phyloP scores from a whole-genome alignment of 2,329 filamentous ascomycete genomes.

The Aspergillus hortae region DNA sequence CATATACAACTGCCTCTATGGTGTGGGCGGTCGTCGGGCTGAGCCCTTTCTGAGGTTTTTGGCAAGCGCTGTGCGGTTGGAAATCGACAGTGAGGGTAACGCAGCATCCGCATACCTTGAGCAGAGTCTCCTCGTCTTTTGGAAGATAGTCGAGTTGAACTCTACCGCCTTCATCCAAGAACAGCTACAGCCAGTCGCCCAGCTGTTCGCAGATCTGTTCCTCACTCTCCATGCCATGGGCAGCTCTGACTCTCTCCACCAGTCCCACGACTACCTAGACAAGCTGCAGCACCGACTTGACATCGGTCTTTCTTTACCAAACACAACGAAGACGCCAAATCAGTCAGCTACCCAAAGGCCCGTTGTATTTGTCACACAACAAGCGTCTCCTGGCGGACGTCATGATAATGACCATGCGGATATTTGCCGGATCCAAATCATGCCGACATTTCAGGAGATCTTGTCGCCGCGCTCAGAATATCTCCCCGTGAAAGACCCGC shows the following conservation, averaged over 20 bases:
- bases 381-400: constrained; percentile 24
- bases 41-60: constrained; percentile 32
- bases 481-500: constrained; percentile 29
- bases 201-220: constrained; percentile 15
- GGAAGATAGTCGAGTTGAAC: constrained; percentile 34
- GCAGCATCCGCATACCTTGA: constrained; percentile 15
- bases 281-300: constrained; percentile 18
- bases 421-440: constrained; percentile 31
- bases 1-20: constrained; percentile 45
- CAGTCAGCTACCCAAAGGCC: background rate
- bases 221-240: constrained; percentile 8
- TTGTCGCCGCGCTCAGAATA: constrained; percentile 24
- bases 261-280: constrained; percentile 15
- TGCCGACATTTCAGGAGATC: constrained; percentile 37
- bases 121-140: constrained; percentile 21
- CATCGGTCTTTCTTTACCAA: constrained; percentile 13
- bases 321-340: background rate
- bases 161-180: constrained; percentile 33
- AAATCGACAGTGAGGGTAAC: background rate
- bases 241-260: constrained; percentile 6
- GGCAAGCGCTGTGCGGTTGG: constrained; percentile 15
- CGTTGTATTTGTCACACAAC: constrained; percentile 11
- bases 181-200: constrained; percentile 14
- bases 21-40: constrained; percentile 36
- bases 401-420: constrained; percentile 37